These are phyloP conservation scores for Exophiala calicioides DNA, from an alignment of 2,329 filamentous ascomycete species.

Conservation along the genomic window DNA sequence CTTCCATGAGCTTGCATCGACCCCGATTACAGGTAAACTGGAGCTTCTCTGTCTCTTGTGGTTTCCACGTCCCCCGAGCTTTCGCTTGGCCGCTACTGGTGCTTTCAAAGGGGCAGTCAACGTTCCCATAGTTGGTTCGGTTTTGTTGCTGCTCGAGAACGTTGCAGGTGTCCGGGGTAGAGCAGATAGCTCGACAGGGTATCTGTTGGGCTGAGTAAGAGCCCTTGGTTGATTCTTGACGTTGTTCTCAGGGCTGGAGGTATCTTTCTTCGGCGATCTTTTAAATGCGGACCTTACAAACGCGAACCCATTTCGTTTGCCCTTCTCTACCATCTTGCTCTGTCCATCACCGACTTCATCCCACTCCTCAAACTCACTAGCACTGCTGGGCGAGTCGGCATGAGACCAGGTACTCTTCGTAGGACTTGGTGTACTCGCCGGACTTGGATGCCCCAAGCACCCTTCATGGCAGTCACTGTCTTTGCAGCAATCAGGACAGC, in stretches of 20 bases:
- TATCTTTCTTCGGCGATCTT: conserved; percentile 4
- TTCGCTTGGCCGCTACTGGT: conserved; percentile 5
- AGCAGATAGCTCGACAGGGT: conserved; percentile 9
- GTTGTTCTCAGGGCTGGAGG: background rate
- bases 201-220: background rate
- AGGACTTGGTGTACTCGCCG: conserved; percentile 13
- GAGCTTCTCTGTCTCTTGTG: conserved; percentile 19
- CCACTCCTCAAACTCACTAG: conserved; percentile 11
- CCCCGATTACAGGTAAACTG: conserved; percentile 15
- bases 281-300: conserved; percentile 13
- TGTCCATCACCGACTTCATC: background rate
- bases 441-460: conserved; percentile 31
- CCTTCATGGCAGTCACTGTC: conserved; percentile 28
- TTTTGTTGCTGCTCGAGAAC: background rate
- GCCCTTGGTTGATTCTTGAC: background rate
- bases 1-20: background rate
- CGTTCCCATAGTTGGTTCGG: background rate
- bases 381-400: conserved; percentile 14
- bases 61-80: background rate
- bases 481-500: conserved; percentile 30
- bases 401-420: conserved; percentile 20
- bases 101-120: conserved; percentile 12
- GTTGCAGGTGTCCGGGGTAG: conserved; percentile 7
- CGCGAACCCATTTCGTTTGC: conserved; percentile 7
- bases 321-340: conserved; percentile 8